These are phyloP conservation scores for Neoconidiobolus thromboides DNA, from an alignment of 371 early-diverging fungal species.

Conservation along the genomic window DNA sequence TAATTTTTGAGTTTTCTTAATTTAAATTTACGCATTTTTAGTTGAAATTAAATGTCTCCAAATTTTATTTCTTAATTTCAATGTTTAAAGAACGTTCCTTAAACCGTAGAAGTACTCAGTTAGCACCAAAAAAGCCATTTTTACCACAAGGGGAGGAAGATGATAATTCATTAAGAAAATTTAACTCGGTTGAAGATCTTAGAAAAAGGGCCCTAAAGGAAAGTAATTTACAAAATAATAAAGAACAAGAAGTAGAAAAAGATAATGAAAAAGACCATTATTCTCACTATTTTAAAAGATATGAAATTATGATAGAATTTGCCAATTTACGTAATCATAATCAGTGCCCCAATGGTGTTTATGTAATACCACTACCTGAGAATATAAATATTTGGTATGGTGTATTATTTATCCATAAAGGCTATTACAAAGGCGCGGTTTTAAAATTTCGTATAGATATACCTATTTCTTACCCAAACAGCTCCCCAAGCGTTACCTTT, in stretches of 20 bases:
- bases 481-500: constrained; percentile 74
- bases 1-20: too few relatives aligned
- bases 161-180: not conserved
- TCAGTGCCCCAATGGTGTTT: constrained; percentile 69
- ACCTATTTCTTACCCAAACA: constrained; percentile 66
- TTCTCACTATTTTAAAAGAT: constrained; percentile 11
- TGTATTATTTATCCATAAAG: constrained; percentile 64
- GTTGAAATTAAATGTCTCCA: too few relatives aligned
- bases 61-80: too few relatives aligned
- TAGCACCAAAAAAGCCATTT: not conserved
- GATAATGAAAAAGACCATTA: not conserved
- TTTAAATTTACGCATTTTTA: too few relatives aligned
- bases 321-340: constrained; percentile 51
- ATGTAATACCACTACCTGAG: constrained; percentile 63
- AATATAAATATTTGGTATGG: constrained; percentile 76
- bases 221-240: not conserved
- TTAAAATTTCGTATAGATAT: constrained; percentile 81
- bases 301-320: constrained; percentile 38
- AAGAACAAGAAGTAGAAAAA: not conserved
- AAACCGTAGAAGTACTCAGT: not conserved
- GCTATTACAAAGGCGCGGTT: constrained; percentile 80
- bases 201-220: not conserved
- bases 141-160: not conserved
- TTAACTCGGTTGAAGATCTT: not conserved
- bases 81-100: not conserved